Base-by-base conservation (phyloP, 148 eudicot genomes). In the Spergularia bocconei region DNA sequence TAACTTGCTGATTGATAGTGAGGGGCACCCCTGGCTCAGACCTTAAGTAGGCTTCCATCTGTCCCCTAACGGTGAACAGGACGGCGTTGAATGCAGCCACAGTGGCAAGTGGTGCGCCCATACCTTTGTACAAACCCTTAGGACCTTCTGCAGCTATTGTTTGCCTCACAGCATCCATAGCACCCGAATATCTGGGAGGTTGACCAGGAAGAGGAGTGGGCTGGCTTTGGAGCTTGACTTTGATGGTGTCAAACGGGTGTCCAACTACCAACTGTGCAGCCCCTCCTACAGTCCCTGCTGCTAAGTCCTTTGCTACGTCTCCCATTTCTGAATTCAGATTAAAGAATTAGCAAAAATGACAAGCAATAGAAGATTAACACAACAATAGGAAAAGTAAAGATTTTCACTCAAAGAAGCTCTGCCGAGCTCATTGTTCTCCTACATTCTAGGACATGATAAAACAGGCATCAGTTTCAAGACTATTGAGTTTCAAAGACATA, bases 41-140 rank as follows among this genome's bases (percentile, higher is more conserved):
- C 79, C 88, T 83, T 52, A 95, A 73, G 10, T 86, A 33, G 19
- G 87, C 64, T 79, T 92, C 98, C 94, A 92, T 84, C 72, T 95
- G 97, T 10, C 98, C 98, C 60, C 96, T 88, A 16, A 92, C 98
- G 0, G 93, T 79, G 83, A 95, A 95, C 39, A 95, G 90, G 10
- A 95, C 74, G 7, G 97, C 98, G 62, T 95, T 95, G 77, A 92
- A 92, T 70, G 90, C 96, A 4, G 98, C 98, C 51, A 95, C 97
- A 0, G 98, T 95, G 77, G 98, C 98, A 75, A 95, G 96, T 70
- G 98, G 98, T 60, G 98, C 98, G 16, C 98, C 98, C 98, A 95
- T 95, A 33, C 98, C 98, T 83, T 95, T 95, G 89, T 84, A 95
- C 79, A 95, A 70, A 13, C 98, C 98, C 51, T 84, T 58, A 15